Conservation (phyloP, 108 stramenopile genomes). For the Skeletonema costatum region DNA sequence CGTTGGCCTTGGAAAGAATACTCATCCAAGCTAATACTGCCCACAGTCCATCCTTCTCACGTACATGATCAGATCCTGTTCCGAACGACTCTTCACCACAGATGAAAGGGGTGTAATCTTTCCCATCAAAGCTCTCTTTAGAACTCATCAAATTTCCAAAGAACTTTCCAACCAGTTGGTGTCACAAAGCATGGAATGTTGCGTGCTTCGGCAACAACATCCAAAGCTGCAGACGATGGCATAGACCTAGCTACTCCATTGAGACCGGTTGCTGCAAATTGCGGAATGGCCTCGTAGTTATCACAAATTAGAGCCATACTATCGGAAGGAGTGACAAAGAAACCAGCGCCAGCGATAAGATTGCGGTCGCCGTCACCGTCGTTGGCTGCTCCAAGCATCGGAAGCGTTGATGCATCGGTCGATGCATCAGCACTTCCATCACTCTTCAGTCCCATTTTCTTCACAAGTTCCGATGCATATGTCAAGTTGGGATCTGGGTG, state of each 20-base stretch:
- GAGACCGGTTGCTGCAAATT: slow-evolving; percentile 89
- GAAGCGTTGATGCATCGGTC: slow-evolving; percentile 43
- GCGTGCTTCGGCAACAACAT: slow-evolving; percentile 89
- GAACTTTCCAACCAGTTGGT: slow-evolving; percentile 99
- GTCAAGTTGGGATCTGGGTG: slow-evolving; percentile 99
- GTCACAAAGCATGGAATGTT: slow-evolving; percentile 92
- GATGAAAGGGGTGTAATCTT: slow-evolving; percentile 94
- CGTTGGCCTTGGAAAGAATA: slow-evolving; percentile 93
- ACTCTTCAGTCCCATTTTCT: slow-evolving; percentile 87
- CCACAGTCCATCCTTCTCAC: slow-evolving; percentile 99
- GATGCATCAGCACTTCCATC: slow-evolving; percentile 78
- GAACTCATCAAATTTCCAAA: slow-evolving; percentile 99
- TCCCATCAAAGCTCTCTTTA: slow-evolving; percentile 83
- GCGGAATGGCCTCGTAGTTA: slow-evolving; percentile 94
- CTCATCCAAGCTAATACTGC: slow-evolving; percentile 99
- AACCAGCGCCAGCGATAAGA: slow-evolving; percentile 95
- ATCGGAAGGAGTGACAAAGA: slow-evolving; percentile 99
- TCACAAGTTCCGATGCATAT: slow-evolving; percentile 94
- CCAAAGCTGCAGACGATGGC: slow-evolving; percentile 97
- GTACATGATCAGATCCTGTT: slow-evolving; percentile 97
- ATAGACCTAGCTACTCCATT: slow-evolving; percentile 97
- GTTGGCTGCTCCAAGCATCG: slow-evolving; percentile 95
- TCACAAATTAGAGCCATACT: slow-evolving; percentile 97
- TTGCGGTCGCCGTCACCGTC: slow-evolving; percentile 99
- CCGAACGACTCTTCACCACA: slow-evolving; percentile 99